Conservation (phyloP, 2,329 filamentous ascomycete genomes). For the Stagonosporopsis cucurbitacearum region DNA sequence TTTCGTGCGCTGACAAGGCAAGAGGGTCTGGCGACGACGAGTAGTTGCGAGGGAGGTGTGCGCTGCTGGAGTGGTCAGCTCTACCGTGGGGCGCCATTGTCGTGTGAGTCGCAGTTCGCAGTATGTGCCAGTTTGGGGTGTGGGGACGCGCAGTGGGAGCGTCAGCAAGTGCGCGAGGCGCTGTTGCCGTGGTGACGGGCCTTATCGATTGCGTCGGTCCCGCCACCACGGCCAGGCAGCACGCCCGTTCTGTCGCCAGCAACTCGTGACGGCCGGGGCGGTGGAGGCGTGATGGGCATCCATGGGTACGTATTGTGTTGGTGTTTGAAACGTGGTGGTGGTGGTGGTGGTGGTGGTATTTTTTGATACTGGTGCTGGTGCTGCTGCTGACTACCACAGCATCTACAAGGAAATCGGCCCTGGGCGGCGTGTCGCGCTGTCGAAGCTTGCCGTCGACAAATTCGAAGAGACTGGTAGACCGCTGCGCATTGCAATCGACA, state of each 20-base stretch:
- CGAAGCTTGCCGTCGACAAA: conserved; percentile 80
- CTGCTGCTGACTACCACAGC: conserved; percentile 56
- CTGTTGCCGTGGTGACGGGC: conserved; percentile 38
- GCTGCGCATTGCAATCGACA: conserved; percentile 87
- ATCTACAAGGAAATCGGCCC: conserved; percentile 89
- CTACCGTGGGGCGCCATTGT: conserved; percentile 36
- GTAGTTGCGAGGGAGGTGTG: conserved; percentile 30
- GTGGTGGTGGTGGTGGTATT: too few species aligned
- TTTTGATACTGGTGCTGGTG: too few species aligned
- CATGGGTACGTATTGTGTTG: conserved; percentile 41
- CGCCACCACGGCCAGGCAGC: conserved; percentile 21
- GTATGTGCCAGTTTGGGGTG: conserved; percentile 16
- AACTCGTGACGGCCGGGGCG: neutral
- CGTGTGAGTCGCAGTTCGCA: neutral
- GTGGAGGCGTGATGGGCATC: conserved; percentile 47
- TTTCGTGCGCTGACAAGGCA: conserved; percentile 37
- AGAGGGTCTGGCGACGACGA: conserved; percentile 50
- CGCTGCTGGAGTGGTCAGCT: conserved; percentile 19
- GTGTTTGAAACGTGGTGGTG: too few species aligned
- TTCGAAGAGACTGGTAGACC: conserved; percentile 74
- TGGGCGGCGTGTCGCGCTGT: conserved; percentile 78
- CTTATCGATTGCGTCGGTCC: conserved; percentile 38
- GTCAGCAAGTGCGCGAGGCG: conserved; percentile 1
- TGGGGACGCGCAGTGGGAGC: conserved; percentile 5
- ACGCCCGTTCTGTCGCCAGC: conserved; percentile 1